Evolutionary conservation across 2,329 filamentous ascomycete species (phyloP), one percentile per base, ranked within the genome.

Genomic region (Hymenoscyphus infarciens): DNA sequence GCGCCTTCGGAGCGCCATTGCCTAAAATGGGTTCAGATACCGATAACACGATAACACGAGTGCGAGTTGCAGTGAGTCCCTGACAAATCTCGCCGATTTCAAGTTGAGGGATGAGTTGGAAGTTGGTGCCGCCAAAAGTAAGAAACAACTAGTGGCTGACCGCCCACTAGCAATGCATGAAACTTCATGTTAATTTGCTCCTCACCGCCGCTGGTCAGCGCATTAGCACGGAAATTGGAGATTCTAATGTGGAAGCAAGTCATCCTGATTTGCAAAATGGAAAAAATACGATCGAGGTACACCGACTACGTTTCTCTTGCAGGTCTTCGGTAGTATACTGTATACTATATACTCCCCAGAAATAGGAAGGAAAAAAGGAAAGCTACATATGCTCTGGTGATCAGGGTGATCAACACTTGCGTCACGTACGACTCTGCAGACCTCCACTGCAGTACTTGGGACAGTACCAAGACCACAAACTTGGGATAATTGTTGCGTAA

Each of bases 381-480:
- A 49, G n/a, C 19, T 7, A 49, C 42, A 49, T 49, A 49, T 49
- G 42, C 42, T 49, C 42, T 10, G 42, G 19, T 49, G 42, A 49
- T 45, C 42, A 49, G n/a, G 42, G 39, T 22, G 42, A 22, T 35
- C 33, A 11, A 13, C 22, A 22, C 25, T 27, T 27, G 25, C 42
- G 7, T 49, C 42, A 49, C 25, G 42, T 49, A 49, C 42, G 42
- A 49, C 42, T 49, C 42, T 49, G 42, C 19, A 49, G 42, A 49
- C 42, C 25, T n/a, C 42, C n/a, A 22, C 25, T 31, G 42, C 42
- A 49, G 42, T 10, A 49, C 42, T 49, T 49, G 42, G 42, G 19
- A 49, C 19, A 22, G 11, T 49, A 22, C 42, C 42, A 49, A 49
- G 42, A 49, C 42, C 42, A 11, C 42, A 49, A 49, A 49, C 42